These are phyloP conservation scores for Monosporascus sp. DNA, from an alignment of 2,329 filamentous ascomycete genomes.

Conservation along the genomic window DNA sequence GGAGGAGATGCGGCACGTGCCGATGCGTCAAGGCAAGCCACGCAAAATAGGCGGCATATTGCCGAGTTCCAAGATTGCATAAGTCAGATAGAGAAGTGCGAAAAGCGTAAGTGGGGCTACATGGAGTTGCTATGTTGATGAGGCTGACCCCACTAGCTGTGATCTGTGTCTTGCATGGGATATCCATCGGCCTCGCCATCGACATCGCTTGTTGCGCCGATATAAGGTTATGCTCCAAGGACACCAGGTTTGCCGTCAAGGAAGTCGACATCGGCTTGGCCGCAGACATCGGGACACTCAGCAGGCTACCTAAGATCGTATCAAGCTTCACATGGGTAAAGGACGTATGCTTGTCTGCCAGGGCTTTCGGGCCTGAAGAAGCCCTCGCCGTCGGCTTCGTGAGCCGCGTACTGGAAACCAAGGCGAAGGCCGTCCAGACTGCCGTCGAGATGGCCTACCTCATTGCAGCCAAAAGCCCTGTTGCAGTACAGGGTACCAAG, in stretches of 20 bases:
- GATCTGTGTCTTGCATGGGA: slow-evolving; percentile 74
- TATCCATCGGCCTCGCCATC: slow-evolving; percentile 72
- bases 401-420: slow-evolving; percentile 53
- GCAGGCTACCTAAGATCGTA: slow-evolving; percentile 67
- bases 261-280: slow-evolving; percentile 80
- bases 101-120: slow-evolving; percentile 62
- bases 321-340: slow-evolving; percentile 72
- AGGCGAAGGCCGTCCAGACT: slow-evolving; percentile 22
- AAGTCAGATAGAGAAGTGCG: slow-evolving; percentile 72
- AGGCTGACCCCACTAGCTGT: slow-evolving; percentile 50
- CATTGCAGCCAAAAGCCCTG: slow-evolving; percentile 77
- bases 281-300: slow-evolving; percentile 72
- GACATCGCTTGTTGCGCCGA: slow-evolving; percentile 68
- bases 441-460: slow-evolving; percentile 30
- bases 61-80: slow-evolving; percentile 77
- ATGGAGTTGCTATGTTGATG: neutral
- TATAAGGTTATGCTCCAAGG: slow-evolving; percentile 58
- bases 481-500: slow-evolving; percentile 38
- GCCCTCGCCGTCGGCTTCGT: slow-evolving; percentile 67
- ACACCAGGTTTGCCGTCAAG: slow-evolving; percentile 65
- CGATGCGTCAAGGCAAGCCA: slow-evolving; percentile 63
- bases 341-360: slow-evolving; percentile 67
- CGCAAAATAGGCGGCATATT: slow-evolving; percentile 61
- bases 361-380: slow-evolving; percentile 64
- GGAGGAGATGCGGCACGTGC: slow-evolving; percentile 17